These are phyloP conservation scores for Fusarium sp. DNA, from an alignment of 2,329 filamentous ascomycete species.

Conservation along the genomic window DNA sequence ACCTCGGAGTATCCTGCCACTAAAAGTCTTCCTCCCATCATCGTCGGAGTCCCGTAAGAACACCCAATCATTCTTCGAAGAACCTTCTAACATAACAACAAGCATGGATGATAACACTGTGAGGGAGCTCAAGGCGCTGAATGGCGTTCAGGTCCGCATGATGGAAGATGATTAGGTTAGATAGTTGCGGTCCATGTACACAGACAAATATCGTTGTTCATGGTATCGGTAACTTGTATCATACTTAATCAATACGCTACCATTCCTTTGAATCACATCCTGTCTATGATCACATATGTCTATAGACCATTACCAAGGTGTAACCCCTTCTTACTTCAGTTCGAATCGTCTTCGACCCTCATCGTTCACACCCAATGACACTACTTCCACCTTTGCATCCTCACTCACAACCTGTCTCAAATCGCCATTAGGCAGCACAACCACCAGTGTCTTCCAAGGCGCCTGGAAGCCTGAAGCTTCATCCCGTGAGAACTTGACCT, in stretches of 20 bases:
- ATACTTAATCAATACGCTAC: no score
- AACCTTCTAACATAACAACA: neutral
- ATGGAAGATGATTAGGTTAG: no score
- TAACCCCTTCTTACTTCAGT: neutral
- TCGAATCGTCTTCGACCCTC: conserved; percentile 12
- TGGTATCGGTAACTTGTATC: neutral
- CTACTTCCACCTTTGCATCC: neutral
- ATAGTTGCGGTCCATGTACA: no score
- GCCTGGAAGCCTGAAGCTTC: conserved; percentile 50
- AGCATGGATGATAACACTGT: neutral
- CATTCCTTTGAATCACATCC: no score
- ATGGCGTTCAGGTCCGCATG: neutral
- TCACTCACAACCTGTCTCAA: neutral
- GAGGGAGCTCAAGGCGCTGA: neutral
- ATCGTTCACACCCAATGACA: neutral
- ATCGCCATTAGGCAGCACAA: conserved; percentile 51
- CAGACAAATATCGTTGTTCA: neutral
- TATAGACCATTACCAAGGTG: neutral
- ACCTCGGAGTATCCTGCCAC: neutral
- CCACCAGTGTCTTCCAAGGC: conserved; percentile 49
- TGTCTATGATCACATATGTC: no score
- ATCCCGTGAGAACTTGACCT: conserved; percentile 46
- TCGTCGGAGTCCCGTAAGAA: neutral
- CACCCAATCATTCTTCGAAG: neutral
- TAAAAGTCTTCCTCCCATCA: neutral